phyloP scores from a whole-genome alignment of 2,329 filamentous ascomycete genomes.

The Hypoxylon sp. region DNA sequence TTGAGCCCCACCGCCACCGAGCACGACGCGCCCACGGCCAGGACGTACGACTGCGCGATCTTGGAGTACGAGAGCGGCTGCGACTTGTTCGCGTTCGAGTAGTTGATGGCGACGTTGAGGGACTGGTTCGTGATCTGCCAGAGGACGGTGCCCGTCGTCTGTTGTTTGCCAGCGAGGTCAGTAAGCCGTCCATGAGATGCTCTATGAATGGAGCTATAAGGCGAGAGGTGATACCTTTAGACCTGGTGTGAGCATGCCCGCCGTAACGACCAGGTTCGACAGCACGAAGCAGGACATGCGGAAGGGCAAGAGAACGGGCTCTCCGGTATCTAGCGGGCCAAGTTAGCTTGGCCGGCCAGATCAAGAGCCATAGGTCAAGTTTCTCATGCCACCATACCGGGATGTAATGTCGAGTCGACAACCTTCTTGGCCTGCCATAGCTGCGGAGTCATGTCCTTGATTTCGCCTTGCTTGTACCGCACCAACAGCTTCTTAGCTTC shows the following conservation, averaged over 20 bases:
- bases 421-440: constrained; percentile 97
- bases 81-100: constrained; percentile 97
- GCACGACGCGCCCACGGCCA: constrained; percentile 92
- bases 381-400: constrained; percentile 65
- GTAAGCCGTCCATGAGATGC: constrained; percentile 16
- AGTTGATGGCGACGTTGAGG: constrained; percentile 97
- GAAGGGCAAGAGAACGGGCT: constrained; percentile 91
- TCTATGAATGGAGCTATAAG: not conserved
- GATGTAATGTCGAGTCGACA: constrained; percentile 94
- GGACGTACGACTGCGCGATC: constrained; percentile 86
- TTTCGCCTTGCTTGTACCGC: constrained; percentile 85
- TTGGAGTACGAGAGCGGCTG: constrained; percentile 82
- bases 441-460: constrained; percentile 83
- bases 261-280: constrained; percentile 93
- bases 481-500: constrained; percentile 83
- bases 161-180: constrained; percentile 5
- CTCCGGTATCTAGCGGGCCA: constrained; percentile 76
- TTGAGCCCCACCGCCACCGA: constrained; percentile 93
- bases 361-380: not conserved
- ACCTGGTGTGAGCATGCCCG: constrained; percentile 93
- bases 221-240: constrained; percentile 62
- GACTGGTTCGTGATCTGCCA: constrained; percentile 99
- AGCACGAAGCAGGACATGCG: constrained; percentile 97
- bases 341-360: constrained; percentile 24
- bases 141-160: constrained; percentile 83